phyloP scores from a whole-genome alignment of 257 asterid genomes.

The Primulina tabacum region DNA sequence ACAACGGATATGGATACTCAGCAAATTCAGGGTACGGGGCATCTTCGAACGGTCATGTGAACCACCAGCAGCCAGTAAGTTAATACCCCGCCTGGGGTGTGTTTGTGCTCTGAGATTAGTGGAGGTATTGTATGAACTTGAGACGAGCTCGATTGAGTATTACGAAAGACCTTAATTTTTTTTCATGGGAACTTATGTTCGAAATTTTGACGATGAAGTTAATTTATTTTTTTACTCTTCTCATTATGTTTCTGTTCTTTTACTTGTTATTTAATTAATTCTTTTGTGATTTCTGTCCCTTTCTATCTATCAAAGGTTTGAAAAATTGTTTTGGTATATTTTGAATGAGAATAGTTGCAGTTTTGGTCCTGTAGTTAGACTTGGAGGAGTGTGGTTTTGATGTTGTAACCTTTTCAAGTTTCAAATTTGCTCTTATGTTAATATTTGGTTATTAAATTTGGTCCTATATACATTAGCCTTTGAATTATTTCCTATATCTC shows the following conservation, averaged over 20 bases:
- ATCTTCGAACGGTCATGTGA: constrained; percentile 63
- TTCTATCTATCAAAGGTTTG: background rate
- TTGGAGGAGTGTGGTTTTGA: background rate
- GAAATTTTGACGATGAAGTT: constrained; percentile 29
- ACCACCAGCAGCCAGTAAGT: constrained; percentile 72
- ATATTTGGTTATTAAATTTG: background rate
- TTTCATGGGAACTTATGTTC: constrained; percentile 6
- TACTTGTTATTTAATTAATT: constrained; percentile 27
- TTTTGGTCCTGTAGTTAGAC: background rate
- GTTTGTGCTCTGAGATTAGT: constrained; percentile 7
- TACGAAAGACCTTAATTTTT: constrained; percentile 12
- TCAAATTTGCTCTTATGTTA: background rate
- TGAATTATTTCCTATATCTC: background rate
- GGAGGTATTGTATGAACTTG: constrained; percentile 27
- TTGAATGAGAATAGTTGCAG: background rate
- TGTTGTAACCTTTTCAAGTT: background rate
- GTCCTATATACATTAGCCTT: background rate
- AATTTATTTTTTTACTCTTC: constrained; percentile 2
- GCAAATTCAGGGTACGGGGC: constrained; percentile 50
- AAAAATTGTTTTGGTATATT: no score
- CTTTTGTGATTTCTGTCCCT: constrained; percentile 21
- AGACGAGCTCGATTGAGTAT: constrained; percentile 29
- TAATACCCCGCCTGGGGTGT: constrained; percentile 30
- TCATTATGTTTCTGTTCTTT: constrained; percentile 10
- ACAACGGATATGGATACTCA: constrained; percentile 70